Evolutionary conservation across 257 asterid species (phyloP).

Genomic region (Ligustrum vulgare): DNA sequence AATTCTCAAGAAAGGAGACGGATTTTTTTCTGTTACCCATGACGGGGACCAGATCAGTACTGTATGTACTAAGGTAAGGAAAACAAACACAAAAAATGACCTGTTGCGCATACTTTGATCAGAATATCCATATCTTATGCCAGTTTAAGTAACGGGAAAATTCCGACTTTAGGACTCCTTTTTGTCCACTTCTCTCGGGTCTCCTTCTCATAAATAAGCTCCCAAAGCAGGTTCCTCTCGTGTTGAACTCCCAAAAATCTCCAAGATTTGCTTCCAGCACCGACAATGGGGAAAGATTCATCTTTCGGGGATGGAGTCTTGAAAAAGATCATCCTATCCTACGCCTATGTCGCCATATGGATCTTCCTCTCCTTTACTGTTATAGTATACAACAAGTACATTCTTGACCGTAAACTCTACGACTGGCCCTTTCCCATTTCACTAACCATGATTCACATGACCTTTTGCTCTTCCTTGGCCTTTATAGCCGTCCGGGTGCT

Average conservation of each 20-base stretch:
- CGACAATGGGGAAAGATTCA: constrained; percentile 54
- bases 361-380: constrained; percentile 75
- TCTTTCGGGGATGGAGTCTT: constrained; percentile 56
- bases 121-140: too few species aligned
- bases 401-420: constrained; percentile 69
- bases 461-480: constrained; percentile 69
- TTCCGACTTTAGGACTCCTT: too few species aligned
- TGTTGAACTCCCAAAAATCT: not conserved
- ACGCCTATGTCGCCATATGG: constrained; percentile 67
- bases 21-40: too few species aligned
- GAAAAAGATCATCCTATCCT: constrained; percentile 60
- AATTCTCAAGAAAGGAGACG: too few species aligned
- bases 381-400: constrained; percentile 75
- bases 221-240: not conserved
- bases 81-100: too few species aligned
- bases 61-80: not conserved
- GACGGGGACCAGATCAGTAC: too few species aligned
- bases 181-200: too few species aligned
- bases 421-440: constrained; percentile 79
- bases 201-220: not conserved
- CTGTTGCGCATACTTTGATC: too few species aligned
- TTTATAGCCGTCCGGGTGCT: constrained; percentile 60
- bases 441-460: constrained; percentile 82
- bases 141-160: too few species aligned
- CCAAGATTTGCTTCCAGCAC: constrained; percentile 13